Conservation (phyloP, 2,329 filamentous ascomycete genomes). For the Cryphonectria nitschkei region DNA sequence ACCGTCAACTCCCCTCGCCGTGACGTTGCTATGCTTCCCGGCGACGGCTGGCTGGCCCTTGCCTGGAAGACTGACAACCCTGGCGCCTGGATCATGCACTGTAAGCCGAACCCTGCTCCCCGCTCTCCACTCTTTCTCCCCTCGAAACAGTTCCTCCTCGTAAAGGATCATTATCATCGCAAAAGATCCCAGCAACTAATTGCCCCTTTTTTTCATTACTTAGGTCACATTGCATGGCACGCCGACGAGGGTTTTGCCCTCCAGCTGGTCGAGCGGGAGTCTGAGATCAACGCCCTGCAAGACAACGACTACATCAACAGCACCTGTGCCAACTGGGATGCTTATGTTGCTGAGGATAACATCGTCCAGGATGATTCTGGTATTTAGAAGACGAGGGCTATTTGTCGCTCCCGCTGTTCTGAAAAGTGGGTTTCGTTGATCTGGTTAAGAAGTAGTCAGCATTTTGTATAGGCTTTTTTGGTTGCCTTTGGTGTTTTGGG, state of each 20-base stretch:
- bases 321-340: constrained; percentile 37
- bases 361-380: constrained; percentile 40
- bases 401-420: not conserved
- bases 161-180: no score
- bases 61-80: constrained; percentile 25
- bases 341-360: constrained; percentile 32
- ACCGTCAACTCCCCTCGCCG: constrained; percentile 17
- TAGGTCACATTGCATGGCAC: constrained; percentile 38
- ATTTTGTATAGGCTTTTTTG: no score
- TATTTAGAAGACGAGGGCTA: constrained; percentile 32
- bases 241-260: constrained; percentile 48
- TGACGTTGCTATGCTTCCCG: constrained; percentile 22
- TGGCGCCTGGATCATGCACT: constrained; percentile 20
- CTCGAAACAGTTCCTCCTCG: no score
- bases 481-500: not conserved
- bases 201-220: not conserved
- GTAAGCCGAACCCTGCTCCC: not conserved
- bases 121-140: no score
- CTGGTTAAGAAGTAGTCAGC: no score
- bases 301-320: constrained; percentile 34
- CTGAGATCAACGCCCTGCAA: constrained; percentile 30
- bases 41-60: constrained; percentile 16
- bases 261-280: constrained; percentile 43
- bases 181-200: not conserved
- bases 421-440: not conserved